These are phyloP conservation scores for Botryotinia convoluta DNA, from an alignment of 2,329 filamentous ascomycete species.

Conservation along the genomic window DNA sequence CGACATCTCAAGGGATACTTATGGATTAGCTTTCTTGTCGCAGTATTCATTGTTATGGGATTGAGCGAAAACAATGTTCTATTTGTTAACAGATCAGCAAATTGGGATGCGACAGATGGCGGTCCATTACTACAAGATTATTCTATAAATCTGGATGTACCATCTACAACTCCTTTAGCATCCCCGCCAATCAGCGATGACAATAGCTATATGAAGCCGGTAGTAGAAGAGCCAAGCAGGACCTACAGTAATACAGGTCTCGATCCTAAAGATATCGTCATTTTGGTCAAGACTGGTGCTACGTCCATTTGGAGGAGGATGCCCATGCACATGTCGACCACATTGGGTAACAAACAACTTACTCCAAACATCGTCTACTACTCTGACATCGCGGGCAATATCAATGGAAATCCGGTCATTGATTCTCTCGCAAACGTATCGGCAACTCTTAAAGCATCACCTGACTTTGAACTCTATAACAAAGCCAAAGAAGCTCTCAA, in stretches of 20 bases:
- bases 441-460: constrained; percentile 20
- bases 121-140: background rate
- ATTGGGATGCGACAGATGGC: background rate
- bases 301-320: constrained; percentile 25
- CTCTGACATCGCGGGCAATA: constrained; percentile 22
- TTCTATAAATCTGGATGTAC: background rate
- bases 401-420: constrained; percentile 21
- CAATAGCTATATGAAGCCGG: background rate
- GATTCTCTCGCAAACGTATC: constrained; percentile 25
- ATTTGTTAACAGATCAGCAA: background rate
- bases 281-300: constrained; percentile 26
- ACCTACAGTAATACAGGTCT: constrained; percentile 6
- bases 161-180: background rate
- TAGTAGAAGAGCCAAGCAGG: constrained; percentile 3
- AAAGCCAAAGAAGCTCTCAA: constrained; percentile 13
- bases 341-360: constrained; percentile 16
- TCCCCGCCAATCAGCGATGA: background rate
- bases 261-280: constrained; percentile 23
- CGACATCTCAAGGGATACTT: constrained; percentile 25
- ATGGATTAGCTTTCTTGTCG: constrained; percentile 25
- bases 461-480: constrained; percentile 24
- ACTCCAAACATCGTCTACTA: constrained; percentile 24
- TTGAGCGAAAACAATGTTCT: constrained; percentile 23
- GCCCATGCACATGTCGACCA: constrained; percentile 26
- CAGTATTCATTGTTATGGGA: constrained; percentile 23